These are phyloP conservation scores for Quercus lobata DNA, from an alignment of 331 rosid species.

Conservation along the genomic window DNA sequence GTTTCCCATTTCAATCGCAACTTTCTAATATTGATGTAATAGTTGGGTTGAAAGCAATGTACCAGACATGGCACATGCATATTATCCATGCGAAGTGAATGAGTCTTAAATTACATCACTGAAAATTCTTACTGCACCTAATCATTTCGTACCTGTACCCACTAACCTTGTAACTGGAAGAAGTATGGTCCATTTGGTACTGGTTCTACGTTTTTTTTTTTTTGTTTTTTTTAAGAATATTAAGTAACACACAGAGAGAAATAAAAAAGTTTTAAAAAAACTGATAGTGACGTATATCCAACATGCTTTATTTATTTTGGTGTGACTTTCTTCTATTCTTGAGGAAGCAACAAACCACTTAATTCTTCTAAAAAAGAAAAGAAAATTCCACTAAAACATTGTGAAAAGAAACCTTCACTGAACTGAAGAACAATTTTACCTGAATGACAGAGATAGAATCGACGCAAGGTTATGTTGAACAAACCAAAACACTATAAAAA, in stretches of 20 bases:
- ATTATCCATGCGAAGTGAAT: neutral
- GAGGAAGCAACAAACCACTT: neutral
- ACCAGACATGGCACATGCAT: neutral
- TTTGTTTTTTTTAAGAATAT: no score
- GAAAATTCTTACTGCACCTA: neutral
- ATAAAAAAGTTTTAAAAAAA: no score
- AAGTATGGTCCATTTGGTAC: neutral
- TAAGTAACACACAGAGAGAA: no score
- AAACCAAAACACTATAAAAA: no score
- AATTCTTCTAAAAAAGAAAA: no score
- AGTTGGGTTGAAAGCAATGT: neutral
- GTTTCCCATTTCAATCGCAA: neutral
- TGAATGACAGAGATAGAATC: no score
- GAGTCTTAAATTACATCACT: neutral
- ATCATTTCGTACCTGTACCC: neutral
- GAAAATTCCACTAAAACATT: neutral
- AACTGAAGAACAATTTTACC: no score
- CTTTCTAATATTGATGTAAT: neutral
- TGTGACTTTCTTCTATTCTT: neutral
- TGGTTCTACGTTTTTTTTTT: neutral
- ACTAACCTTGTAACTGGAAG: neutral
- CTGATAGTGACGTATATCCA: no score
- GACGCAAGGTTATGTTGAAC: neutral
- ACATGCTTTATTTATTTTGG: no score
- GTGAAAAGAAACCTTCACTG: no score